phyloP scores from a whole-genome alignment of 78 protist genomes.

The Tieghemostelium lacteum region DNA sequence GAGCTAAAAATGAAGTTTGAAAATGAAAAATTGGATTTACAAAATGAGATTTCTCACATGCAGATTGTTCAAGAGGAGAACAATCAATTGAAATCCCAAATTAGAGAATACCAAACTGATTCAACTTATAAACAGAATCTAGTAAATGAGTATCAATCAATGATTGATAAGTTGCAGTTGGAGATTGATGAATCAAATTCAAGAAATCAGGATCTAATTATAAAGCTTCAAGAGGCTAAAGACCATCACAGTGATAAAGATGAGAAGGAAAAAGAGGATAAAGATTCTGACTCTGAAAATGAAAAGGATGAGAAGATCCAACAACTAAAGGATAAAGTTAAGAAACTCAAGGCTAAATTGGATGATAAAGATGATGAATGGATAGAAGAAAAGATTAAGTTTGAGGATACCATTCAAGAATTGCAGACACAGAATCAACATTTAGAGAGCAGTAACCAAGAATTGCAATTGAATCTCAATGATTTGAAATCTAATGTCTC shows the following conservation, averaged over 20 bases:
- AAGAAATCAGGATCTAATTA: not conserved
- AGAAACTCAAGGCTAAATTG: conserved; percentile 30
- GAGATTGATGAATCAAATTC: conserved; percentile 1
- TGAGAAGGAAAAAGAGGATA: not conserved
- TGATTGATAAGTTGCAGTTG: conserved; percentile 31
- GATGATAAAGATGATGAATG: conserved; percentile 64
- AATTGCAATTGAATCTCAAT: no score
- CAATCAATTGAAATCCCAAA: conserved; percentile 19
- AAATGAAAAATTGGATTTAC: not conserved
- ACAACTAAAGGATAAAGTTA: conserved; percentile 54
- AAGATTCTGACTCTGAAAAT: conserved; percentile 11
- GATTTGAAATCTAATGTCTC: not conserved
- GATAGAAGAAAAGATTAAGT: conserved; percentile 20
- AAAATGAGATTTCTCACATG: not conserved
- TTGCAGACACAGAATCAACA: not conserved
- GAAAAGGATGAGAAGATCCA: conserved; percentile 17
- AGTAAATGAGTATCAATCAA: conserved; percentile 18
- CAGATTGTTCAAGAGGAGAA: not conserved
- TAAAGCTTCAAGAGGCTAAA: not conserved
- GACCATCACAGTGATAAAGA: not conserved
- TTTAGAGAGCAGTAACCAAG: no score
- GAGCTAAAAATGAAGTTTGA: not conserved
- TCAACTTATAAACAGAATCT: not conserved
- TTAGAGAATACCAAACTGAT: conserved; percentile 21
- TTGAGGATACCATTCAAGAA: conserved; percentile 22